These are phyloP conservation scores for Boletus coccyginus DNA, from an alignment of 768 basidiomycete species.

Conservation along the genomic window DNA sequence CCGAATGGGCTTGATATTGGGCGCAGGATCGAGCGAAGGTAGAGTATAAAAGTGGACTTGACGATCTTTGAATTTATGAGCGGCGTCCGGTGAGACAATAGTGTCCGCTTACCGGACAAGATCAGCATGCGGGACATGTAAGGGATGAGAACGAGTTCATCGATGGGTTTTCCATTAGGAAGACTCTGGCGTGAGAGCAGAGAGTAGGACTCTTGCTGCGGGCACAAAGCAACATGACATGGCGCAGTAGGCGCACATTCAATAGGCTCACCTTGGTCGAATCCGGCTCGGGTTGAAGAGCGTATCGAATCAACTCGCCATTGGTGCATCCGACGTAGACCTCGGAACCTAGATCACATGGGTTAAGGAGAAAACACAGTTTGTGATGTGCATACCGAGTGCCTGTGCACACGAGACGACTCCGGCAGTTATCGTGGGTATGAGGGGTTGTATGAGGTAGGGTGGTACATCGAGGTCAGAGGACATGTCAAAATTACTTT, in stretches of 20 bases:
- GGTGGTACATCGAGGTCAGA: constrained; percentile 52
- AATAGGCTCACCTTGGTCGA: constrained; percentile 41
- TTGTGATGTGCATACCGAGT: constrained; percentile 39
- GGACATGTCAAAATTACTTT: constrained; percentile 15
- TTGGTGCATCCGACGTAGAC: constrained; percentile 86
- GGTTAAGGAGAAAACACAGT: neutral
- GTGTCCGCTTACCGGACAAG: constrained; percentile 57
- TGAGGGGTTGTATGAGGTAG: constrained; percentile 52
- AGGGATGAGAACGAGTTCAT: constrained; percentile 77
- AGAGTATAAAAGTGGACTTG: constrained; percentile 77
- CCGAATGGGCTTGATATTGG: constrained; percentile 71
- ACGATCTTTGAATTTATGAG: constrained; percentile 38
- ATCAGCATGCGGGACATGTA: constrained; percentile 73
- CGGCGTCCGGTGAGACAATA: neutral
- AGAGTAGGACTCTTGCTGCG: constrained; percentile 58
- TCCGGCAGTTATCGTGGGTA: constrained; percentile 34
- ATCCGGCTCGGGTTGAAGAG: constrained; percentile 55
- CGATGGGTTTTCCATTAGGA: constrained; percentile 67
- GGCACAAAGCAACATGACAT: neutral
- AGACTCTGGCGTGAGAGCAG: constrained; percentile 68
- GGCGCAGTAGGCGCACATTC: neutral
- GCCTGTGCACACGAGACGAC: constrained; percentile 50
- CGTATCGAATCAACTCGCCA: constrained; percentile 79
- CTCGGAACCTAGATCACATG: constrained; percentile 59
- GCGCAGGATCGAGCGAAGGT: constrained; percentile 74